phyloP scores from a whole-genome alignment of 306 rosid genomes.

The apple (Malus domestica) region ASM211411v1 NC_041795.1:33646501-33647000 shows the following conservation, averaged over 20 bases:
- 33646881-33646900: no score
- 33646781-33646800: not conserved
- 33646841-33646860: not conserved
- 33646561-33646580: not conserved
- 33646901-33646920: no score
- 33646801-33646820: no score
- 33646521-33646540: not conserved
- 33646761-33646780: not conserved
- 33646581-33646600: not conserved
- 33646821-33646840: no score
- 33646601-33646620: not conserved
- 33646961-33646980: accelerated
- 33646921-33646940: no score
- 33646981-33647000: accelerated
- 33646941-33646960: no score
- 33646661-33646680: not conserved
- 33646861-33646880: accelerated
- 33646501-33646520: not conserved
- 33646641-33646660: not conserved
- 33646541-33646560: not conserved
- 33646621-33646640: not conserved
- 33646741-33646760: not conserved
- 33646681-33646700: not conserved
- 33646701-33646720: not conserved
- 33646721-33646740: not conserved